Conservation (phyloP, 164 flowering plant species). For the Platanus orientalis region DNA sequence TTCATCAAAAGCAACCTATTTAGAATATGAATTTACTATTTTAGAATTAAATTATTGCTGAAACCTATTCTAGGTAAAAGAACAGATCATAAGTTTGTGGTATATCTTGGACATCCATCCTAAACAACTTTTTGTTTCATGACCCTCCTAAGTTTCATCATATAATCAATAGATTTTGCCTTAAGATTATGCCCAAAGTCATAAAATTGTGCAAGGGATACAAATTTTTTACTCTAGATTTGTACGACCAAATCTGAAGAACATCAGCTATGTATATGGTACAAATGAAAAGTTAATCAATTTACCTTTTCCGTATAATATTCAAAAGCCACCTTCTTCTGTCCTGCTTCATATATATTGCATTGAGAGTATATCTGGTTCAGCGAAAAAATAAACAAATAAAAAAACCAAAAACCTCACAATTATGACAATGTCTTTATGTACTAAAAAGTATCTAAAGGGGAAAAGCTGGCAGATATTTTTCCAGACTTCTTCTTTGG, state of each 20-base stretch:
- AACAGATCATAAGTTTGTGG: no score
- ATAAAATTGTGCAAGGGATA: neutral
- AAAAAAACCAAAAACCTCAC: neutral
- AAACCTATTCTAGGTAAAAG: no score
- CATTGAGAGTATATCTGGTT: slow-evolving; percentile 70
- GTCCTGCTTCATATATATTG: slow-evolving; percentile 82
- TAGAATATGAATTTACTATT: no score
- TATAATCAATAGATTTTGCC: no score
- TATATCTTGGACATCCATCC: no score
- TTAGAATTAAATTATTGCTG: no score
- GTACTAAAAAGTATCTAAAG: neutral
- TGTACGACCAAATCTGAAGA: neutral
- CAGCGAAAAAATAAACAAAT: neutral
- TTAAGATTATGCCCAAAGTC: neutral
- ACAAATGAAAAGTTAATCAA: neutral
- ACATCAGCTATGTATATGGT: neutral
- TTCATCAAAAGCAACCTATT: no score
- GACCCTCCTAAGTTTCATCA: no score
- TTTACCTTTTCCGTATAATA: slow-evolving; percentile 62
- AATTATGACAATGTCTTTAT: neutral
- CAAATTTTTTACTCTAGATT: neutral
- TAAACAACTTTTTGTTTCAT: no score
- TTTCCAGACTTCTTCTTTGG: neutral
- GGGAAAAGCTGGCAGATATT: neutral
- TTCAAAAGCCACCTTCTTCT: slow-evolving; percentile 57